A percentile compares a stretch with the other conserved stretches of the same genome.
Evolutionary conservation across 139 green algal genomes (phyloP).

Genomic region (Chlorella sp.): DNA sequence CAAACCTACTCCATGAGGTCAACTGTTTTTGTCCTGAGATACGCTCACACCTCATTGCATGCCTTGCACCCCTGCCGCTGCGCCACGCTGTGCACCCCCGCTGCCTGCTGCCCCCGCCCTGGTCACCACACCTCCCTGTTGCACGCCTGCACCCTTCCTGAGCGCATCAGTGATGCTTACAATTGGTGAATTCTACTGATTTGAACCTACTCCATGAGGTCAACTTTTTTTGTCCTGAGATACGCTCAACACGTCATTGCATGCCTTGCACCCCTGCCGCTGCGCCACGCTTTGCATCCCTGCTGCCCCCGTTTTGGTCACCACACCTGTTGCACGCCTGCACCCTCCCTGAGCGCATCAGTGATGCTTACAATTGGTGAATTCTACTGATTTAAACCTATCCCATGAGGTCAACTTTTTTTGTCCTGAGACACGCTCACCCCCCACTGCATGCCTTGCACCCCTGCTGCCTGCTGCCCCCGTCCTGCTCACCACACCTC

Average conservation of each 20-base stretch:
- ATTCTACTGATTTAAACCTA: slow-evolving; percentile 30
- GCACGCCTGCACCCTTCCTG: too few relatives aligned
- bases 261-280: background rate
- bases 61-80: background rate
- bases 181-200: slow-evolving; percentile 38
- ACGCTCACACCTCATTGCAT: too few relatives aligned
- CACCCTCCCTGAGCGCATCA: background rate
- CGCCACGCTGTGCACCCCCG: background rate
- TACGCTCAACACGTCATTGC: background rate
- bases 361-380: slow-evolving; percentile 34
- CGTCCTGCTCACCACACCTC: background rate
- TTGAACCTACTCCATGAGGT: background rate
- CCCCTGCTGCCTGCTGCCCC: background rate
- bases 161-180: too few relatives aligned
- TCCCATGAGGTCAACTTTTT: slow-evolving; percentile 3
- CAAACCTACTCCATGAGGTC: background rate
- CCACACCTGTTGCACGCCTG: background rate
- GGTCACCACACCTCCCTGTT: background rate
- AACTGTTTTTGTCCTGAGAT: slow-evolving; percentile 22
- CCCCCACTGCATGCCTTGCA: background rate
- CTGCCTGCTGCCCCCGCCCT: background rate
- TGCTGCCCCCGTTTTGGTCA: background rate
- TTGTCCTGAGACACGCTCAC: slow-evolving; percentile 1
- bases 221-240: slow-evolving; percentile 16
- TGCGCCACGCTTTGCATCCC: too few relatives aligned